phyloP scores from a whole-genome alignment of 768 basidiomycete genomes.

The Trametes meyenii region DNA sequence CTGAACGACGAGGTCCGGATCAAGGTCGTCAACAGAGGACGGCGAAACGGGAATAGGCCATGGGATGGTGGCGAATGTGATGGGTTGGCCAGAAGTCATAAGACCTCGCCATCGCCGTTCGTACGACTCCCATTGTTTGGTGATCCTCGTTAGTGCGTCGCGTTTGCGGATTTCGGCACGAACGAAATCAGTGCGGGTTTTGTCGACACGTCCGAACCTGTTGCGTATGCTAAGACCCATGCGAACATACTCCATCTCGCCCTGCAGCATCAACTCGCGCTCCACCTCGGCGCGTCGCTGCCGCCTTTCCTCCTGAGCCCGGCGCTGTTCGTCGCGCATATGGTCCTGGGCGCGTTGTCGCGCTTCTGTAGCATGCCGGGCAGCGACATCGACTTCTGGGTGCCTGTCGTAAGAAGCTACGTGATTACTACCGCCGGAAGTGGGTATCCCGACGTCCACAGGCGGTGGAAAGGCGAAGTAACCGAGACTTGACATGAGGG shows the following conservation, averaged over 20 bases:
- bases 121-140: conserved; percentile 54
- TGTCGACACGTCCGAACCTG: conserved; percentile 50
- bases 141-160: conserved; percentile 44
- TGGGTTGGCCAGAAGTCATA: conserved; percentile 30
- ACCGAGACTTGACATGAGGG: not conserved
- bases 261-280: conserved; percentile 45
- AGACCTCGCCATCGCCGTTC: conserved; percentile 54
- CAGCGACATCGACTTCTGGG: not conserved
- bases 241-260: conserved; percentile 63
- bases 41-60: conserved; percentile 52
- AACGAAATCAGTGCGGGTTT: conserved; percentile 50
- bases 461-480: conserved; percentile 20
- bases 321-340: not conserved
- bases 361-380: not conserved
- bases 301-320: conserved; percentile 13
- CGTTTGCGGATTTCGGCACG: conserved; percentile 49
- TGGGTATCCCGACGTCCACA: not conserved
- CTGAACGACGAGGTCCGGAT: conserved; percentile 42
- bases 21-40: conserved; percentile 38
- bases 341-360: not conserved
- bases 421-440: not conserved
- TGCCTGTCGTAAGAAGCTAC: not conserved
- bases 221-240: conserved; percentile 59
- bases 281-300: conserved; percentile 36
- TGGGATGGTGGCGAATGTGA: conserved; percentile 58